A percentile compares a stretch with the other conserved stretches of the same genome.
Conservation (phyloP, 352 stramenopile genomes). For the Globisporangium cederbergense region DNA sequence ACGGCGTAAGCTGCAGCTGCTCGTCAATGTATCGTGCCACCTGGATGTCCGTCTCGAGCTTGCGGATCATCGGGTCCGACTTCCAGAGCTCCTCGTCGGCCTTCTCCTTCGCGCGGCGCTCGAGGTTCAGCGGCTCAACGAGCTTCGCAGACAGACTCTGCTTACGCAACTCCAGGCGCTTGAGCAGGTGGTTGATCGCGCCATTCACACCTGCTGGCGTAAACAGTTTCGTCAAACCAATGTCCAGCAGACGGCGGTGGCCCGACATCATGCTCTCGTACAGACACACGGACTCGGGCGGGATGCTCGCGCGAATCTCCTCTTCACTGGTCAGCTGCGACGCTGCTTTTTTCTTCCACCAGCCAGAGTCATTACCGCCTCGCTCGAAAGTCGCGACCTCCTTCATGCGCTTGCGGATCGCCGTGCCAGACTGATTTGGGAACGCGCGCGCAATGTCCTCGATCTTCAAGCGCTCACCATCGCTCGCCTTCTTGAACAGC, state of each 20-base stretch:
- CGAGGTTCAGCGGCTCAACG: constrained; percentile 46
- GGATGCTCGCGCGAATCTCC: constrained; percentile 69
- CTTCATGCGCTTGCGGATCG: constrained; percentile 85
- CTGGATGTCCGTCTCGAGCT: constrained; percentile 78
- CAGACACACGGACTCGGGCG: constrained; percentile 76
- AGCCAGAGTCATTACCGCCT: constrained; percentile 76
- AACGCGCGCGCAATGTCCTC: constrained; percentile 81
- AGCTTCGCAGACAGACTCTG: constrained; percentile 46
- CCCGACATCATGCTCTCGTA: constrained; percentile 89
- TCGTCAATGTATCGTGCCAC: constrained; percentile 80
- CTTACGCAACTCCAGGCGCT: constrained; percentile 69
- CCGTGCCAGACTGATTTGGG: constrained; percentile 74
- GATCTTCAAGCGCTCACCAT: constrained; percentile 79
- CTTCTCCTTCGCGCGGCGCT: constrained; percentile 51
- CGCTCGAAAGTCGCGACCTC: constrained; percentile 84
- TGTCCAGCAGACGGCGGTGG: constrained; percentile 73
- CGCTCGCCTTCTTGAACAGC: constrained; percentile 80
- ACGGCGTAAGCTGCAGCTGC: constrained; percentile 75
- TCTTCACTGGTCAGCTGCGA: constrained; percentile 69
- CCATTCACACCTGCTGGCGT: constrained; percentile 66
- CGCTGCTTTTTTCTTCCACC: constrained; percentile 78
- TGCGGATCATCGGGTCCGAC: constrained; percentile 57
- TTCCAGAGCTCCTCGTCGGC: constrained; percentile 73
- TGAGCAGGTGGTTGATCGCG: constrained; percentile 70
- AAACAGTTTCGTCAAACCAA: constrained; percentile 79